Evolutionary conservation across 495 filamentous ascomycete genomes (phyloP).

Genomic region (Podospora anserina): DNA sequence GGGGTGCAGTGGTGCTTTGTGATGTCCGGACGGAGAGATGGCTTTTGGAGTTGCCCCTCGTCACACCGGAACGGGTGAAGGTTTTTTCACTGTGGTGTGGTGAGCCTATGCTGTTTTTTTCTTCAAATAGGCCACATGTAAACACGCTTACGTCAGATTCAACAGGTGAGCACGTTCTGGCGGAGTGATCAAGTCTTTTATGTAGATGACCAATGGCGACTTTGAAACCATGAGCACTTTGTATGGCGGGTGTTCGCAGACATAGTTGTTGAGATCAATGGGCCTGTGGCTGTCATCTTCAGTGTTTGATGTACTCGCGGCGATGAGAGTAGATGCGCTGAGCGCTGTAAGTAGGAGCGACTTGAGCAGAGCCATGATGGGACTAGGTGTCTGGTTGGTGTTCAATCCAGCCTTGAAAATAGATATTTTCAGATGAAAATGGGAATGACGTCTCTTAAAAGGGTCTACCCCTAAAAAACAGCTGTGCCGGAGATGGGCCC

Average conservation of each 20-base stretch:
- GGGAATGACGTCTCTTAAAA: slow-evolving; percentile 4
- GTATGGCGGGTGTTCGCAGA: slow-evolving; percentile 44
- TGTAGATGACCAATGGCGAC: slow-evolving; percentile 55
- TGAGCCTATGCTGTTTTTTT: slow-evolving; percentile 4
- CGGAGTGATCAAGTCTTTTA: slow-evolving; percentile 46
- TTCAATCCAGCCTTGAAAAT: background rate
- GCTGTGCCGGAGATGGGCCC: slow-evolving; percentile 1
- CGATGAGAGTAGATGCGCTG: slow-evolving; percentile 17
- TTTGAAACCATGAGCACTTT: slow-evolving; percentile 51
- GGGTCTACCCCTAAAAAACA: background rate
- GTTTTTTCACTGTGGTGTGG: slow-evolving; percentile 31
- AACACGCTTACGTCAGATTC: slow-evolving; percentile 33
- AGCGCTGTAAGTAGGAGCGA: background rate
- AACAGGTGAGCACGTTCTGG: slow-evolving; percentile 42
- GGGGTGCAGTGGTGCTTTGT: slow-evolving; percentile 44
- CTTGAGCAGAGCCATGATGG: background rate
- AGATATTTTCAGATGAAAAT: background rate
- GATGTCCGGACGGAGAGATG: slow-evolving; percentile 41
- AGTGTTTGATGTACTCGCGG: background rate
- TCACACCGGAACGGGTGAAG: slow-evolving; percentile 42
- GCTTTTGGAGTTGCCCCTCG: slow-evolving; percentile 27
- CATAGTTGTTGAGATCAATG: slow-evolving; percentile 24
- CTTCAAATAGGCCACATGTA: background rate
- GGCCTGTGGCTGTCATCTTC: slow-evolving; percentile 6
- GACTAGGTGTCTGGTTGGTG: background rate